Evolutionary conservation across 2,329 filamentous ascomycete species (phyloP).

Genomic region (Rasamsonia emersonii): DNA sequence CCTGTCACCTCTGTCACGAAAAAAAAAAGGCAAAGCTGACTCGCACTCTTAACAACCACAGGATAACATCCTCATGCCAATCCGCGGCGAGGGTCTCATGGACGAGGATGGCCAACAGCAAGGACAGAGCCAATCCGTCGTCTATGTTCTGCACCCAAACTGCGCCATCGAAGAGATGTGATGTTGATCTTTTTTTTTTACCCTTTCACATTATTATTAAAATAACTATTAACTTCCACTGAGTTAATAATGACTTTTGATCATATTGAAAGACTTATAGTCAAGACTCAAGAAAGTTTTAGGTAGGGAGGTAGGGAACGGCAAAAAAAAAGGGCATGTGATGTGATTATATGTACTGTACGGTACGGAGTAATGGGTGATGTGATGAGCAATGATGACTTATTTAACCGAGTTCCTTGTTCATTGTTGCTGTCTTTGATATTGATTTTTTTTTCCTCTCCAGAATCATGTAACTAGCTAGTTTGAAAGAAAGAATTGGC

Average conservation of each 20-base stretch:
- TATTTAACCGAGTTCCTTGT: too few species aligned
- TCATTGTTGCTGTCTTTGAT: too few species aligned
- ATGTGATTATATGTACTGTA: too few species aligned
- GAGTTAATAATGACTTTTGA: too few species aligned
- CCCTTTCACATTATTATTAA: neutral
- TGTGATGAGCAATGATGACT: too few species aligned
- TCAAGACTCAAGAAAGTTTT: too few species aligned
- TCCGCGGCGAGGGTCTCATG: conserved; percentile 79
- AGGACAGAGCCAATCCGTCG: conserved; percentile 43
- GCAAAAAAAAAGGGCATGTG: neutral
- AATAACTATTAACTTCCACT: too few species aligned
- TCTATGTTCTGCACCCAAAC: conserved; percentile 92
- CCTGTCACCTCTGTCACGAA: conserved; percentile 1
- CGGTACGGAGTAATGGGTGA: too few species aligned
- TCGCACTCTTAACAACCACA: conserved; percentile 15
- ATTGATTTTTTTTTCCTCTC: neutral
- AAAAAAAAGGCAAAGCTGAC: neutral
- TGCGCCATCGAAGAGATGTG: conserved; percentile 62
- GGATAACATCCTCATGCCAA: conserved; percentile 54
- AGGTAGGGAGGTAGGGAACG: too few species aligned
- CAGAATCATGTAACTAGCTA: neutral
- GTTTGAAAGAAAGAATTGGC: neutral
- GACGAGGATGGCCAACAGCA: conserved; percentile 60
- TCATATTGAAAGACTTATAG: too few species aligned
- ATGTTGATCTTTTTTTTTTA: conserved; percentile 7